phyloP scores from a whole-genome alignment of 352 stramenopile genomes.

The Pseudoperonospora humuli region DNA sequence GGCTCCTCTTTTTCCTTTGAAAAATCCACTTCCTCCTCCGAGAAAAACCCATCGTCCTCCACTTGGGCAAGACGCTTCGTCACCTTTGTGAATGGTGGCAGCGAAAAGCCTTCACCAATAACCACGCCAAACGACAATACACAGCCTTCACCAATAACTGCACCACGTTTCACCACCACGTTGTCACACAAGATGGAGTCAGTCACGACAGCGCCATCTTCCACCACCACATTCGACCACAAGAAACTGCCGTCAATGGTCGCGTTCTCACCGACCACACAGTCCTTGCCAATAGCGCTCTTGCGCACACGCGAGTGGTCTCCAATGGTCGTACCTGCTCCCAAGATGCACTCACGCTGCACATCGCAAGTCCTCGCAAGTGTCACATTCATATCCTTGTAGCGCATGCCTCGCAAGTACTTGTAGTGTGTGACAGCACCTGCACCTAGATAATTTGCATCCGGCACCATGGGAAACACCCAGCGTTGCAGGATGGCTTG shows the following conservation, averaged over 20 bases:
- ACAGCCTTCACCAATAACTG: slow-evolving; percentile 61
- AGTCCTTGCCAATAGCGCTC: slow-evolving; percentile 65
- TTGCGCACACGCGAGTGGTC: slow-evolving; percentile 49
- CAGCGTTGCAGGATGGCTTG: slow-evolving; percentile 92
- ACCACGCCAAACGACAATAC: slow-evolving; percentile 78
- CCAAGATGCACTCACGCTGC: slow-evolving; percentile 68
- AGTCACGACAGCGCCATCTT: slow-evolving; percentile 66
- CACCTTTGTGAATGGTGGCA: slow-evolving; percentile 75
- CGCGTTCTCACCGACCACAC: slow-evolving; percentile 64
- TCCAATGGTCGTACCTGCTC: slow-evolving; percentile 40
- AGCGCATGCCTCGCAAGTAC: slow-evolving; percentile 76
- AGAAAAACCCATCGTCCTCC: slow-evolving; percentile 67
- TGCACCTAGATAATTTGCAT: slow-evolving; percentile 78
- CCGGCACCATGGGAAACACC: slow-evolving; percentile 94
- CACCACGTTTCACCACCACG: slow-evolving; percentile 62
- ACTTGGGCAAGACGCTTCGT: slow-evolving; percentile 51
- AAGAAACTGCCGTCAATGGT: slow-evolving; percentile 68
- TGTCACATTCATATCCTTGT: slow-evolving; percentile 68
- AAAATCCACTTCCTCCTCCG: slow-evolving; percentile 41
- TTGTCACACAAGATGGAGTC: slow-evolving; percentile 82
- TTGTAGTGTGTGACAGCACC: slow-evolving; percentile 52
- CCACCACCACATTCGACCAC: slow-evolving; percentile 76
- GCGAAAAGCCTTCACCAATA: slow-evolving; percentile 61
- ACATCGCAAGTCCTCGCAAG: slow-evolving; percentile 62
- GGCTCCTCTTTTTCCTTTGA: slow-evolving; percentile 9